These are phyloP conservation scores for Cyclocybe cylindracea DNA, from an alignment of 768 basidiomycete species.

Conservation along the genomic window DNA sequence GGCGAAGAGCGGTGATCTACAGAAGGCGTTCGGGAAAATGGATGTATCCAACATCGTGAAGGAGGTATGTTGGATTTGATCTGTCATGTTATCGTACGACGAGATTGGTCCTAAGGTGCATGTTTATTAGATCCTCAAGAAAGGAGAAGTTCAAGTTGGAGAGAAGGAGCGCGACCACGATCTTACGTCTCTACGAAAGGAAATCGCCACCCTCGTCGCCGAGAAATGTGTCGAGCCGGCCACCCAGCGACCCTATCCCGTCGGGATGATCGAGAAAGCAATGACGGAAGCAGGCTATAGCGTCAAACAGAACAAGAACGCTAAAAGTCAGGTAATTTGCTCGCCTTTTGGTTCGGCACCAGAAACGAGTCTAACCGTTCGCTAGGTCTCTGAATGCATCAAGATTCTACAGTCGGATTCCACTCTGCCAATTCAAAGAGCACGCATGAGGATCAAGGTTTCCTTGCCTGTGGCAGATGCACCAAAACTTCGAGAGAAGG, in stretches of 20 bases:
- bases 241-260: slow-evolving; percentile 87
- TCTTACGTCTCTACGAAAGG: slow-evolving; percentile 74
- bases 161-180: slow-evolving; percentile 97
- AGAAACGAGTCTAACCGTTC: background rate
- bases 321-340: slow-evolving; percentile 83
- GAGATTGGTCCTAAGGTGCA: background rate
- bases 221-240: slow-evolving; percentile 95
- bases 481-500: slow-evolving; percentile 66
- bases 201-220: slow-evolving; percentile 92
- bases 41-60: slow-evolving; percentile 73
- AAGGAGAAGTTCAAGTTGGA: slow-evolving; percentile 95
- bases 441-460: slow-evolving; percentile 89
- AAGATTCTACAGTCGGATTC: slow-evolving; percentile 79
- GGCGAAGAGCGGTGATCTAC: slow-evolving; percentile 84
- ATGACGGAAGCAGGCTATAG: slow-evolving; percentile 96
- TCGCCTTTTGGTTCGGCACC: background rate
- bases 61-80: slow-evolving; percentile 52
- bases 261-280: slow-evolving; percentile 96
- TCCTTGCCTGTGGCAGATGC: slow-evolving; percentile 69
- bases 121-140: slow-evolving; percentile 75
- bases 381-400: slow-evolving; percentile 88
- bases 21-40: slow-evolving; percentile 87
- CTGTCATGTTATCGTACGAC: background rate
- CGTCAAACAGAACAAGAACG: slow-evolving; percentile 84
- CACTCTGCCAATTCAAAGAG: slow-evolving; percentile 89